Evolutionary conservation across 2,329 filamentous ascomycete genomes (phyloP), one percentile per base, ranked within the genome.

Genomic region (Seiridium cupressi): DNA sequence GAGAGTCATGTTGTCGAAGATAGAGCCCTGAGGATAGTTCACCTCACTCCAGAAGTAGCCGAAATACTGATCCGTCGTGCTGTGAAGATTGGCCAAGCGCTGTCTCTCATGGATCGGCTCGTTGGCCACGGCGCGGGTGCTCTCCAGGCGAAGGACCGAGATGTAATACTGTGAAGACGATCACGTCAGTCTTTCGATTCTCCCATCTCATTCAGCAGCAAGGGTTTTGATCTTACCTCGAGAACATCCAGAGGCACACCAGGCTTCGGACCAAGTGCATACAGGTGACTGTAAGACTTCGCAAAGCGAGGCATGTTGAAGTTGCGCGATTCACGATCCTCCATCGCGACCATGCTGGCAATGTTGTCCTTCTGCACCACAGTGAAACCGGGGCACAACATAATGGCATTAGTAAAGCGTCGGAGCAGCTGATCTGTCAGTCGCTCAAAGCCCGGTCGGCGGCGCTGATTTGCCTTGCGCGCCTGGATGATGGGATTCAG

Each of bases 381-480:
- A 3, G 83, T 86, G 69, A 89, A 89, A 1, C 86, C 87, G 2
- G 81, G 78, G 66, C 87, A 89, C 3, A 74, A 71, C 74, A 89
- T 79, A 26, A 81, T 81, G 1, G 84, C 77, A 8, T 72, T 73
- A 47, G 79, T 74, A 36, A 89, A 73, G 9, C 86, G 83, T 62
- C 79, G 78, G 38, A 84, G 73, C 0, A 90, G 78, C 66, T 81
- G 79, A 1, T 65, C 60, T n/a, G 77, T 86, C 26, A 89, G 70
- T 55, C 81, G 79, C 42, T 78, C 64, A 6, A 74, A 65, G 44
- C 81, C 71, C 18, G 74, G 70, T 0, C 71, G 66, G 32, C 74
- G 71, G 2, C 77, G 69, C 11, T 86, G 70, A 40, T 77, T 76
- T 2, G 71, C 69, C 40, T 72, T 65, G 36, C 31, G 44, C 36